These are phyloP conservation scores for Papilionanthe hybrid DNA, from an alignment of 116 monocot genomes.

Conservation along the genomic window DNA sequence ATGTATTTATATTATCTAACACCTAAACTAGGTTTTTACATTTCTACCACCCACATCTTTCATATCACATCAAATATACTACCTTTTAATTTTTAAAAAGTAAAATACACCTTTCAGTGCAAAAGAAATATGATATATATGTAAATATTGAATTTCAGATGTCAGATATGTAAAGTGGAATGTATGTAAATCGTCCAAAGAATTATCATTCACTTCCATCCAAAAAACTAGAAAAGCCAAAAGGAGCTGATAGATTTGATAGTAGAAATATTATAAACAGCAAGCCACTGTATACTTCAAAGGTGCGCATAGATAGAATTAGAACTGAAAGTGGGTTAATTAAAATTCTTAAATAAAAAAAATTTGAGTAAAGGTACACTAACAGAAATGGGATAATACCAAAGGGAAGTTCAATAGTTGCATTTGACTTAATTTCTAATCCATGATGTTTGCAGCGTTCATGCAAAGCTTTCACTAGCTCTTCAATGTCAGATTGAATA, in stretches of 20 bases:
- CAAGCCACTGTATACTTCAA: neutral
- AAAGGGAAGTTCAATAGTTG: slow-evolving; percentile 79
- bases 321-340: neutral
- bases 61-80: no score
- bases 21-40: no score
- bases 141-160: no score
- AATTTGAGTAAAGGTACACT: neutral
- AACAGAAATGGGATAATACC: slow-evolving; percentile 35
- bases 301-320: neutral
- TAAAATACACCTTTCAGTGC: no score
- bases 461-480: slow-evolving; percentile 67
- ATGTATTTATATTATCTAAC: no score
- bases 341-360: neutral
- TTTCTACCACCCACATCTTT: no score
- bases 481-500: slow-evolving; percentile 93
- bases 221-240: neutral
- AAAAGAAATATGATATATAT: no score
- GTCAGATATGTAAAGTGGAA: no score
- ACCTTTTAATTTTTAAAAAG: no score
- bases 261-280: neutral
- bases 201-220: neutral
- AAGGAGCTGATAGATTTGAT: neutral
- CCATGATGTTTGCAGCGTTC: slow-evolving; percentile 74
- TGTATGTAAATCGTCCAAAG: no score
- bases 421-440: slow-evolving; percentile 64